Conservation (phyloP, 2,329 filamentous ascomycete genomes). For the Neofusicoccum cordaticola region DNA sequence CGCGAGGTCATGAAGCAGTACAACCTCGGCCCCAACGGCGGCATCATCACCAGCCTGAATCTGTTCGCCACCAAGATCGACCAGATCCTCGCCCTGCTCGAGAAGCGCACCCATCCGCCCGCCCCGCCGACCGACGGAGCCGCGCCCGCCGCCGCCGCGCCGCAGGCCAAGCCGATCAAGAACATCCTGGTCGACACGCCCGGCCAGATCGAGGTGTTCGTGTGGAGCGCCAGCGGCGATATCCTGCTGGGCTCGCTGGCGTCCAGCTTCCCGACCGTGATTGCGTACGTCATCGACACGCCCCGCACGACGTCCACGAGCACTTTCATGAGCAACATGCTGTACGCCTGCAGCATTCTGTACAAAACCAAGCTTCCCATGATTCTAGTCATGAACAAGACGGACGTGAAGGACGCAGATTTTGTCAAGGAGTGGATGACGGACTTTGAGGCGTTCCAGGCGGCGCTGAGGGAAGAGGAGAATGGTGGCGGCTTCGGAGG, state of each 20-base stretch:
- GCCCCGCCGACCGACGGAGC: constrained; percentile 32
- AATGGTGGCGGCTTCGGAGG: constrained; percentile 72
- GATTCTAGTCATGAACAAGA: constrained; percentile 99
- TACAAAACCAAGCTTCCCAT: constrained; percentile 64
- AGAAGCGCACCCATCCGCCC: constrained; percentile 72
- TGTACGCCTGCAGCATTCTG: constrained; percentile 96
- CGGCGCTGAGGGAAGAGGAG: constrained; percentile 77
- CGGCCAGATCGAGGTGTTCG: constrained; percentile 97
- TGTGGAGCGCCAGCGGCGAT: constrained; percentile 93
- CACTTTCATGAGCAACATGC: constrained; percentile 99
- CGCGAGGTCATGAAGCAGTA: constrained; percentile 99
- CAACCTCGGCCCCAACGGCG: constrained; percentile 94
- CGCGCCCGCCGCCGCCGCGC: constrained; percentile 33
- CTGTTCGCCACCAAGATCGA: constrained; percentile 98
- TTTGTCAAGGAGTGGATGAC: constrained; percentile 99
- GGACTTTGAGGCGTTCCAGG: constrained; percentile 94
- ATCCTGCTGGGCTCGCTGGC: constrained; percentile 92
- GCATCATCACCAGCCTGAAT: constrained; percentile 92
- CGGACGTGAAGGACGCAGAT: constrained; percentile 83
- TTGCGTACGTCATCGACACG: constrained; percentile 97
- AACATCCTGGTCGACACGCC: constrained; percentile 94
- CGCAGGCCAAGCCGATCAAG: constrained; percentile 54
- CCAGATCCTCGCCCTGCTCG: constrained; percentile 82
- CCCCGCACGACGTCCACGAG: constrained; percentile 88
- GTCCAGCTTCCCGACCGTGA: constrained; percentile 91